phyloP scores from a whole-genome alignment of 257 asterid species.

The Verbascum thapsus region DNA sequence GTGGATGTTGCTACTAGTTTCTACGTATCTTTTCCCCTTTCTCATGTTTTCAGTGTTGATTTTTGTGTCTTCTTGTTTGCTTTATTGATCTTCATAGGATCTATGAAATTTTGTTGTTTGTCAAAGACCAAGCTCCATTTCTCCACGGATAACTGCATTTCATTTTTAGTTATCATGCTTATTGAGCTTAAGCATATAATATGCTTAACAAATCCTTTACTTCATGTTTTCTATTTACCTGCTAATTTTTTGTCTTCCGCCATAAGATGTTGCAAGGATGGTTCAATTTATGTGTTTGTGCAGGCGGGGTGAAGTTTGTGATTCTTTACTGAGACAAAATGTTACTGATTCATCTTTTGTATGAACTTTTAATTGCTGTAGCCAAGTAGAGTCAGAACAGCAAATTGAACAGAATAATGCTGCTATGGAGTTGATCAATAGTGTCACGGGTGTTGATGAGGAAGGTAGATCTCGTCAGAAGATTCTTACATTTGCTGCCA shows the following conservation, averaged over 20 bases:
- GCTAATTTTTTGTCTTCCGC: constrained; percentile 21
- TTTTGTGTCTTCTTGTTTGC: constrained; percentile 3
- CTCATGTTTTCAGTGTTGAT: not conserved
- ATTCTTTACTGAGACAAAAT: constrained; percentile 13
- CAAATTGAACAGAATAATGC: constrained; percentile 71
- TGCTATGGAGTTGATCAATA: constrained; percentile 91
- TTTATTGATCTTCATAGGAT: constrained; percentile 3
- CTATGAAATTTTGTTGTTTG: constrained; percentile 9
- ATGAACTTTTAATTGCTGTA: constrained; percentile 37
- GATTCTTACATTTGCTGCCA: constrained; percentile 92
- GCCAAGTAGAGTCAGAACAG: constrained; percentile 63
- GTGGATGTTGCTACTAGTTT: constrained; percentile 12
- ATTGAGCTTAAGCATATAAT: constrained; percentile 6
- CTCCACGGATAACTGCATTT: constrained; percentile 8
- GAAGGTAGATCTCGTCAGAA: constrained; percentile 98
- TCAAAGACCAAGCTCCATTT: constrained; percentile 8
- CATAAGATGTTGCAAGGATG: not conserved
- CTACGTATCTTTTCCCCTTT: not conserved
- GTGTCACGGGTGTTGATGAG: constrained; percentile 88
- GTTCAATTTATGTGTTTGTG: constrained; percentile 13
- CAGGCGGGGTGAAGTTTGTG: constrained; percentile 12
- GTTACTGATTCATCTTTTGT: constrained; percentile 25
- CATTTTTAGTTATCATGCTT: constrained; percentile 1
- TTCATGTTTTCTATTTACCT: constrained; percentile 20
- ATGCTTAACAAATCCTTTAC: not conserved